A percentile compares a stretch with the other conserved stretches of the same genome.
These are phyloP conservation scores for Lunasporangiospora selenospora DNA, from an alignment of 192 early-diverging fungal species.

Conservation along the genomic window DNA sequence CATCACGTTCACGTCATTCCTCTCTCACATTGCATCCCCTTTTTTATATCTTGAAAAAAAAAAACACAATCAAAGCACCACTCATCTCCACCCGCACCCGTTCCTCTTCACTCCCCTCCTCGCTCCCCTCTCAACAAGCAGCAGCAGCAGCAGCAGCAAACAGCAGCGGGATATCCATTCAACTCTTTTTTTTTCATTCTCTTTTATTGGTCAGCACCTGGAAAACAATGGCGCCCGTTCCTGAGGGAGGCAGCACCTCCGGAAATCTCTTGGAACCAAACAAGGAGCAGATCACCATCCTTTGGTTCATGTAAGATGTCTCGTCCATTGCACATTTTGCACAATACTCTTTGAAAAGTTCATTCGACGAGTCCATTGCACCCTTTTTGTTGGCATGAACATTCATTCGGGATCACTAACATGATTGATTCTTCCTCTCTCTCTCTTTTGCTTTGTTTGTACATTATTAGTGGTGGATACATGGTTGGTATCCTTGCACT, in stretches of 20 bases:
- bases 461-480: conserved; percentile 67
- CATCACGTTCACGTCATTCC: background rate
- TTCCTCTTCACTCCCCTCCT: too few relatives aligned
- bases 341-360: too few relatives aligned
- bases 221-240: conserved; percentile 28
- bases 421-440: background rate
- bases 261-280: conserved; percentile 20
- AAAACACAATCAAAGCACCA: too few relatives aligned
- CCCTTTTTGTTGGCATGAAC: too few relatives aligned
- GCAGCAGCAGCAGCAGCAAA: background rate
- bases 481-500: conserved; percentile 71
- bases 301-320: conserved; percentile 44
- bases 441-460: background rate
- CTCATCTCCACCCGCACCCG: too few relatives aligned
- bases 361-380: too few relatives aligned
- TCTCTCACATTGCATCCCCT: background rate
- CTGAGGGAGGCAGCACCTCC: conserved; percentile 3
- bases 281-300: conserved; percentile 38
- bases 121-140: background rate
- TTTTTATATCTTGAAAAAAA: background rate
- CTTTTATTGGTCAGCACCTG: too few relatives aligned
- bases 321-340: too few relatives aligned
- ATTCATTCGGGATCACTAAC: too few relatives aligned
- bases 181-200: too few relatives aligned
- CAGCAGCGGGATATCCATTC: too few relatives aligned